phyloP scores from a whole-genome alignment of 1,139 yeast species.

The Kurtzmaniella quercitrusa region DNA sequence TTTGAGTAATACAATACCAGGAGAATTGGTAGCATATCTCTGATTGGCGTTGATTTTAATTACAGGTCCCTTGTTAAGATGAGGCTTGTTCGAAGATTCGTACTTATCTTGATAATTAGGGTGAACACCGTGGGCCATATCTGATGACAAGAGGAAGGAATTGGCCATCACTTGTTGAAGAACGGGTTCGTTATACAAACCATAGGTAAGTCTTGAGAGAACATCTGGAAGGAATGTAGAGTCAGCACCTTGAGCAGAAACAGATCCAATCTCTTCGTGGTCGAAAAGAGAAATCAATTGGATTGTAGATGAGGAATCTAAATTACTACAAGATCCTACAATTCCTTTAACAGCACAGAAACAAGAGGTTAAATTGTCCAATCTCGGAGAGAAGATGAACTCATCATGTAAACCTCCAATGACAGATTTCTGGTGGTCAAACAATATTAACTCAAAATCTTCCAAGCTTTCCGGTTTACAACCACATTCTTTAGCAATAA shows the following conservation, averaged over 20 bases:
- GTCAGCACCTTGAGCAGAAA: constrained; percentile 95
- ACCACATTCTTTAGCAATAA: constrained; percentile 62
- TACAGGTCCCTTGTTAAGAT: constrained; percentile 85
- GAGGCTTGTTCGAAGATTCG: constrained; percentile 76
- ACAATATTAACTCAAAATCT: constrained; percentile 87
- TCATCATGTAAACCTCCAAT: constrained; percentile 90
- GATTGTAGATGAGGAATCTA: constrained; percentile 51
- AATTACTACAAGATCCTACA: constrained; percentile 44
- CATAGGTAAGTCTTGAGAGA: constrained; percentile 57
- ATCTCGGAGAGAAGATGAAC: constrained; percentile 88
- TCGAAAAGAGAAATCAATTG: constrained; percentile 79
- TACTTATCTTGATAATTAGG: constrained; percentile 81
- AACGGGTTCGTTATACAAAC: constrained; percentile 23
- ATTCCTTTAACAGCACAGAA: constrained; percentile 74
- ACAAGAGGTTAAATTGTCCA: constrained; percentile 87
- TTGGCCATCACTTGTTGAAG: constrained; percentile 68
- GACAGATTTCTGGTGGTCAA: constrained; percentile 77
- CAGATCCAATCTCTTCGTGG: constrained; percentile 93
- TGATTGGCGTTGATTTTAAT: constrained; percentile 93
- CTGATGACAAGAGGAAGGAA: constrained; percentile 87
- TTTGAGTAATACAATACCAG: constrained; percentile 78
- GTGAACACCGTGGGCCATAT: constrained; percentile 96
- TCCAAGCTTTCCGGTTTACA: constrained; percentile 55
- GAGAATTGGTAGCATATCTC: constrained; percentile 89
- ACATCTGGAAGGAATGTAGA: constrained; percentile 84